A percentile compares a stretch with the other conserved stretches of the same genome.
Conservation (phyloP, 2,329 filamentous ascomycete genomes). For the Fusarium sp. region DNA sequence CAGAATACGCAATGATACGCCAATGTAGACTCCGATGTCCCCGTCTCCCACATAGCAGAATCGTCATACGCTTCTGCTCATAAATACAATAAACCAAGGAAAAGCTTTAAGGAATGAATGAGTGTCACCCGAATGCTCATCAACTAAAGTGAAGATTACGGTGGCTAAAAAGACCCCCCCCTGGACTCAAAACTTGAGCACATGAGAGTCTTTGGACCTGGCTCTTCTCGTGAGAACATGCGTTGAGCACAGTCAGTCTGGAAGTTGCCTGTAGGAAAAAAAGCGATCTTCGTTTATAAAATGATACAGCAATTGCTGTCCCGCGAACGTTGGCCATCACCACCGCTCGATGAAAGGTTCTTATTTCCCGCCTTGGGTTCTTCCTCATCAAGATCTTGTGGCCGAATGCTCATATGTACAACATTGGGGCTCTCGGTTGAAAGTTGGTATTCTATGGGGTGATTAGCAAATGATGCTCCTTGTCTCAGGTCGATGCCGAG, state of each 20-base stretch:
- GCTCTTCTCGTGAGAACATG: conserved; percentile 1
- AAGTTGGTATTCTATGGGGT: conserved; percentile 81
- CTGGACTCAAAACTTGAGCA: conserved; percentile 2
- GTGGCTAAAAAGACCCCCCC: conserved; percentile 1
- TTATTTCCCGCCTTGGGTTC: conserved; percentile 74
- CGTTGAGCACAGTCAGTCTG: neutral
- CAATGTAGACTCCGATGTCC: conserved; percentile 42
- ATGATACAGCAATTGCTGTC: conserved; percentile 60
- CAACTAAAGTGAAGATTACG: neutral
- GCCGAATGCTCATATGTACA: conserved; percentile 93
- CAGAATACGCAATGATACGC: conserved; percentile 42
- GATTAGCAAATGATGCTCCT: neutral
- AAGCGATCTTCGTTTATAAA: conserved; percentile 48
- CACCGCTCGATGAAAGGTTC: conserved; percentile 51
- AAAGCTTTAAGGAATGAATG: conserved; percentile 32
- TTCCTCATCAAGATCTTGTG: conserved; percentile 84
- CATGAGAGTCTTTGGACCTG: conserved; percentile 1
- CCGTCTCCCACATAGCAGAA: conserved; percentile 38
- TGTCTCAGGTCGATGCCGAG: conserved; percentile 21
- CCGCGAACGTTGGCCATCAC: conserved; percentile 52
- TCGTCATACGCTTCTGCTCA: conserved; percentile 36
- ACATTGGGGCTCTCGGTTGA: conserved; percentile 79
- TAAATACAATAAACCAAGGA: conserved; percentile 34
- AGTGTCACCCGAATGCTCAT: neutral
- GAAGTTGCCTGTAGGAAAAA: conserved; percentile 7